A percentile compares a stretch with the other conserved stretches of the same genome.
Evolutionary conservation across 1,284 basidiomycete species (phyloP).

Genomic region (Pisolithus thermaeus): DNA sequence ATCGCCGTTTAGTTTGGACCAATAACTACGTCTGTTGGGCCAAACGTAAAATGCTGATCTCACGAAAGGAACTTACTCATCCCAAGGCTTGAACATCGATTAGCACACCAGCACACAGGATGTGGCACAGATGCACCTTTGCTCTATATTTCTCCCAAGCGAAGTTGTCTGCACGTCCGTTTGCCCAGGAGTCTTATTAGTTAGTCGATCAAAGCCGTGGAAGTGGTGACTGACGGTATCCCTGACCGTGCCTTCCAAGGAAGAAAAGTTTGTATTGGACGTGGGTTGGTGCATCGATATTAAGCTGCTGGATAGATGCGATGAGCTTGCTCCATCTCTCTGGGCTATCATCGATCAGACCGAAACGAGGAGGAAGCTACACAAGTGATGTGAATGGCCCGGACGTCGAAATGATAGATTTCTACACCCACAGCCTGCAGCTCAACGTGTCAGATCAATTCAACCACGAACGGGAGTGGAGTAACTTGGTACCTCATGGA

Average conservation of each 20-base stretch:
- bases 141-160: constrained; percentile 69
- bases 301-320: constrained; percentile 39
- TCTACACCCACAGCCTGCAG: constrained; percentile 18
- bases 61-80: constrained; percentile 36
- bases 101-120: background rate
- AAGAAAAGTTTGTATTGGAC: constrained; percentile 60
- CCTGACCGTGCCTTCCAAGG: constrained; percentile 68
- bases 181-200: background rate
- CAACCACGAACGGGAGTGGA: background rate
- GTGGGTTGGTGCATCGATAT: constrained; percentile 33
- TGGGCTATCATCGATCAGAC: constrained; percentile 46
- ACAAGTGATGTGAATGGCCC: background rate
- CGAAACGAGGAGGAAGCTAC: constrained; percentile 60
- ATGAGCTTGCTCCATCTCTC: constrained; percentile 52
- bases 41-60: background rate
- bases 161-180: constrained; percentile 54
- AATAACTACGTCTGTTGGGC: constrained; percentile 40
- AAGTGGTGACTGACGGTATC: constrained; percentile 41
- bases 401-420: background rate
- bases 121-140: constrained; percentile 30
- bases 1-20: constrained; percentile 67
- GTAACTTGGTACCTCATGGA: background rate
- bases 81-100: constrained; percentile 39
- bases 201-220: background rate
- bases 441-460: background rate